Evolutionary conservation across 345 rosid species (phyloP).

Genomic region (Linum trigynum): DNA sequence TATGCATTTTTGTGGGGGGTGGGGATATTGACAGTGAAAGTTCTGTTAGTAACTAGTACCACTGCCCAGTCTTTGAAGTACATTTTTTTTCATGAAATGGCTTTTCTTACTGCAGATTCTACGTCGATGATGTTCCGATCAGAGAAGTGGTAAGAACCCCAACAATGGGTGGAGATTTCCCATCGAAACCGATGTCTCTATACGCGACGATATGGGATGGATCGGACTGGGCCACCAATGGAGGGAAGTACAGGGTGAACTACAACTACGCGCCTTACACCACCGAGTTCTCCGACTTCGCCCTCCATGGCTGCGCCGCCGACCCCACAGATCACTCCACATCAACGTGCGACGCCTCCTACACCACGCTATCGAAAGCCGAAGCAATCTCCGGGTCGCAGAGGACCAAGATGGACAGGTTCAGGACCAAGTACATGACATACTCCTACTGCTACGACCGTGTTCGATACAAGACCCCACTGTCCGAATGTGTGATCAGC

Average conservation of each 20-base stretch:
- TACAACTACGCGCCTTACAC: slow-evolving; percentile 14
- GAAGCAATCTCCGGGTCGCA: not conserved
- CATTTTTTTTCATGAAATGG: not conserved
- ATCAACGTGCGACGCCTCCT: not conserved
- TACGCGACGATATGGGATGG: slow-evolving; percentile 23
- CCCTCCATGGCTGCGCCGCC: slow-evolving; percentile 11
- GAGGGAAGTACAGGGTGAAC: slow-evolving; percentile 10
- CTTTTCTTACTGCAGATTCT: not conserved
- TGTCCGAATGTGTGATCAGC: slow-evolving; percentile 1
- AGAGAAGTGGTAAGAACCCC: slow-evolving; percentile 2
- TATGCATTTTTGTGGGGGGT: not conserved
- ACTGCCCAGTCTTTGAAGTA: not conserved
- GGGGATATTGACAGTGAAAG: not conserved
- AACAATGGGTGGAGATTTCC: slow-evolving; percentile 17
- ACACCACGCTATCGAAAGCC: not conserved
- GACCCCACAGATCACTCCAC: slow-evolving; percentile 1
- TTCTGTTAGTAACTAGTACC: not conserved
- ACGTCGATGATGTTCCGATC: slow-evolving; percentile 12
- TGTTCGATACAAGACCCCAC: not conserved
- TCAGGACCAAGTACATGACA: slow-evolving; percentile 8
- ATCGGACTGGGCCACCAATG: slow-evolving; percentile 17
- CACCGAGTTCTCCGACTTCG: slow-evolving; percentile 3
- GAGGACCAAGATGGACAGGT: slow-evolving; percentile 7
- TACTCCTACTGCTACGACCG: slow-evolving; percentile 6
- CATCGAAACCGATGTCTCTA: slow-evolving; percentile 18